Conservation (phyloP, 1,139 yeast genomes). For the Pichia sp. region DNA sequence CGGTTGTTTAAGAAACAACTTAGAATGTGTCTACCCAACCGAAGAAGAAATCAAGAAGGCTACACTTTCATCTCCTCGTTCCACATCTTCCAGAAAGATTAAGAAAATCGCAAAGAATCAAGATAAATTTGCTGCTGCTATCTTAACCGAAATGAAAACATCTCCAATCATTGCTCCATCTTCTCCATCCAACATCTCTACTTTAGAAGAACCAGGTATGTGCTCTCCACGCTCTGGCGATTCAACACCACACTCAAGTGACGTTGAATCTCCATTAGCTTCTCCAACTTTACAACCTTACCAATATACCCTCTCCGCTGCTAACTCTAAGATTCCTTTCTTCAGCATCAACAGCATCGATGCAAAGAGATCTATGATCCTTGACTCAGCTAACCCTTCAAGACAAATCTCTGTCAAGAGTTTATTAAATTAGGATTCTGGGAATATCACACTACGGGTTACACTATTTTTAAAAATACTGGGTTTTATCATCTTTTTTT, state of each 20-base stretch:
- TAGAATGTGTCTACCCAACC: conserved; percentile 46
- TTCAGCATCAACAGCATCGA: conserved; percentile 9
- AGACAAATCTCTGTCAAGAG: conserved; percentile 22
- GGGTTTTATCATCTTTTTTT: no score
- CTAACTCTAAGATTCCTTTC: conserved; percentile 9
- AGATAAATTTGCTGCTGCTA: conserved; percentile 12
- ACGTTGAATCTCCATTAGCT: conserved; percentile 24
- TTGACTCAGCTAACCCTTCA: conserved; percentile 1
- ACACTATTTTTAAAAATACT: background rate
- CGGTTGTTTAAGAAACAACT: conserved; percentile 43
- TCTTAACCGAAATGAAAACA: conserved; percentile 12
- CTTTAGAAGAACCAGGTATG: conserved; percentile 12
- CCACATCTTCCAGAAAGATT: conserved; percentile 1
- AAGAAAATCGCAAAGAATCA: conserved; percentile 1
- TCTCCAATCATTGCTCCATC: conserved; percentile 4
- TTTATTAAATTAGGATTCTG: conserved; percentile 21
- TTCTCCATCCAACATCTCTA: background rate
- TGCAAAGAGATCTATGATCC: background rate
- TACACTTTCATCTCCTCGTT: background rate
- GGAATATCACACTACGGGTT: background rate
- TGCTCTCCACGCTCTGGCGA: conserved; percentile 18
- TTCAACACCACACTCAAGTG: conserved; percentile 18
- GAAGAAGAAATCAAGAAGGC: conserved; percentile 21
- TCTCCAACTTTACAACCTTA: conserved; percentile 23
- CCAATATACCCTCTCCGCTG: conserved; percentile 4